Percentiles rank a stretch among this genome's conserved stretches.
These are phyloP conservation scores for Neurospora crassa DNA, from an alignment of 2,329 filamentous ascomycete genomes.

Conservation along the genomic window DNA sequence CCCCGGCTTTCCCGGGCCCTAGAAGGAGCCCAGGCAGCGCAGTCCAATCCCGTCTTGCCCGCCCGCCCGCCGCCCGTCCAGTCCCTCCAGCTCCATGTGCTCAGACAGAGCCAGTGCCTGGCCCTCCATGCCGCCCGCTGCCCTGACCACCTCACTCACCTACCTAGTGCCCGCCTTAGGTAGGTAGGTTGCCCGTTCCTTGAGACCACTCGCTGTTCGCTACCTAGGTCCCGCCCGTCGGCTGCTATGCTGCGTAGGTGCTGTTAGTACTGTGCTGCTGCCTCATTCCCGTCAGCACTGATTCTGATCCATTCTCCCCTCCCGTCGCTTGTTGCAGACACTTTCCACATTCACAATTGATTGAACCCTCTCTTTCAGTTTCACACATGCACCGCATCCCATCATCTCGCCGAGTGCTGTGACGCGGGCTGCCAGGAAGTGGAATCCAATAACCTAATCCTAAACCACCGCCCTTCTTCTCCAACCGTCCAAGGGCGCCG, in stretches of 20 bases:
- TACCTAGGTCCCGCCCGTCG: background rate
- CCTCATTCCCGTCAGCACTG: background rate
- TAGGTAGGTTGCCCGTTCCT: too few species aligned
- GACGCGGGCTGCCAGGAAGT: background rate
- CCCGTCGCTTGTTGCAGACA: background rate
- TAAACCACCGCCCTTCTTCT: background rate
- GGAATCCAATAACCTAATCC: background rate
- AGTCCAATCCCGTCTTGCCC: too few species aligned
- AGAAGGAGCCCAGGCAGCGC: background rate
- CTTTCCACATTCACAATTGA: background rate
- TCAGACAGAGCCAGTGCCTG: background rate
- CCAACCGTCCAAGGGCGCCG: background rate
- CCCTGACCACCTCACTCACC: background rate
- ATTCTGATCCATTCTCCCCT: background rate
- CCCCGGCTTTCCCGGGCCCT: background rate
- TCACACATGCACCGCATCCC: background rate
- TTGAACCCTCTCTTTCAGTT: too few species aligned
- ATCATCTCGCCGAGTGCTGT: background rate
- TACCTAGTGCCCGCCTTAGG: background rate
- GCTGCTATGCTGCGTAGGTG: background rate
- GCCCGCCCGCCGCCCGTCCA: background rate
- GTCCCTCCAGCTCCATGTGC: background rate
- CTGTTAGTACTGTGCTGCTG: background rate
- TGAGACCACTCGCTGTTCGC: background rate
- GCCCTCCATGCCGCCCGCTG: background rate